Percentiles rank a stretch among this genome's conserved stretches.
These are phyloP conservation scores for Metschnikowia reukaufii DNA, from an alignment of 805 yeast species.

Conservation along the genomic window DNA sequence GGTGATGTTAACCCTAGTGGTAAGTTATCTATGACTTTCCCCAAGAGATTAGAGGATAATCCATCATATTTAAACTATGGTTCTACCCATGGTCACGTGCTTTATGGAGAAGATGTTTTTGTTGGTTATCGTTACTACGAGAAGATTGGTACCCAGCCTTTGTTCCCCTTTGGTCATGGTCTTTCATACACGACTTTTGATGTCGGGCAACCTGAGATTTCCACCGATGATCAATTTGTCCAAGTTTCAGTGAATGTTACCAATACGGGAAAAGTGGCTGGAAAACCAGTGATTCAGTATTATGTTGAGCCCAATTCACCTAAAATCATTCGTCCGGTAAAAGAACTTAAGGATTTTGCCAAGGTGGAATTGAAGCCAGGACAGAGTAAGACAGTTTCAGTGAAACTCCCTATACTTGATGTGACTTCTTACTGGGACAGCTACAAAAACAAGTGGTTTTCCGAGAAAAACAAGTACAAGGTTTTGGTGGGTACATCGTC, in stretches of 20 bases:
- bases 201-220: slow-evolving; percentile 17
- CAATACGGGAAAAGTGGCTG: slow-evolving; percentile 27
- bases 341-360: slow-evolving; percentile 33
- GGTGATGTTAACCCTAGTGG: slow-evolving; percentile 36
- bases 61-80: slow-evolving; percentile 32
- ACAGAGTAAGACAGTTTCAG: slow-evolving; percentile 14
- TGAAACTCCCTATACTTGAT: slow-evolving; percentile 25
- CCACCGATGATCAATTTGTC: slow-evolving; percentile 19
- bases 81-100: slow-evolving; percentile 32
- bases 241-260: slow-evolving; percentile 21
- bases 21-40: slow-evolving; percentile 28
- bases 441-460: slow-evolving; percentile 28
- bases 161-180: slow-evolving; percentile 36
- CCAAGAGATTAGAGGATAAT: slow-evolving; percentile 25
- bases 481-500: slow-evolving; percentile 25
- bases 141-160: slow-evolving; percentile 26
- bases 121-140: slow-evolving; percentile 35
- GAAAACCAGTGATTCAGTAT: slow-evolving; percentile 32
- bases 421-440: slow-evolving; percentile 32
- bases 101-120: slow-evolving; percentile 35
- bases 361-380: slow-evolving; percentile 26
- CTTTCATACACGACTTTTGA: slow-evolving; percentile 31
- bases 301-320: slow-evolving; percentile 23
- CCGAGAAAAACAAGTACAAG: slow-evolving; percentile 27
- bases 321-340: slow-evolving; percentile 25